phyloP scores from a whole-genome alignment of 495 filamentous ascomycete genomes.

The Aspergillus homomorphus region DNA sequence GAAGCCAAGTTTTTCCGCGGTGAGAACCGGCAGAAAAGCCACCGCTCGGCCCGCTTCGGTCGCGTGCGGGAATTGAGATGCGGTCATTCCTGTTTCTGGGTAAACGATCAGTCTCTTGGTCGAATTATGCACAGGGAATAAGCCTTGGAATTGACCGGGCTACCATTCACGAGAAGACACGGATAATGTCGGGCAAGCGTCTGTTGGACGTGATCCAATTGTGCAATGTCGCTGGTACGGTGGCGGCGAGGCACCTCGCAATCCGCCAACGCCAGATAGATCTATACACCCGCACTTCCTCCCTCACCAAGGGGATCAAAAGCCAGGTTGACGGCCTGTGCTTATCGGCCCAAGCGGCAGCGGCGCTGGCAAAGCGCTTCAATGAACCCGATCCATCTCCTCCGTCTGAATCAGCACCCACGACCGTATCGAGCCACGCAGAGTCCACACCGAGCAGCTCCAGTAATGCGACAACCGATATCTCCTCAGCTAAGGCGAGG shows the following conservation, averaged over 20 bases:
- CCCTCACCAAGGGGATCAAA: conserved; percentile 64
- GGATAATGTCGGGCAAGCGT: conserved; percentile 63
- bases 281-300: conserved; percentile 72
- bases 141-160: conserved; percentile 17
- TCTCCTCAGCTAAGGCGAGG: conserved; percentile 38
- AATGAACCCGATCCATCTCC: conserved; percentile 40
- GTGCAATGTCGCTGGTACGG: conserved; percentile 68
- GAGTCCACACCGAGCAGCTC: conserved; percentile 9
- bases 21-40: conserved; percentile 12
- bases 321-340: conserved; percentile 61
- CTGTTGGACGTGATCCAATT: conserved; percentile 78
- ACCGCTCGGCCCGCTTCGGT: too few relatives aligned
- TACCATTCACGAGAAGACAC: background rate
- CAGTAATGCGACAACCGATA: background rate
- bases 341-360: conserved; percentile 61
- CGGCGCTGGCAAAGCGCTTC: conserved; percentile 54
- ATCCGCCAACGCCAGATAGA: conserved; percentile 76
- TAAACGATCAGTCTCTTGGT: conserved; percentile 3
- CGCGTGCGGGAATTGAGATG: background rate
- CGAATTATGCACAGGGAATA: conserved; percentile 24
- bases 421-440: conserved; percentile 1
- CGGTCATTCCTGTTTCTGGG: background rate
- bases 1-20: conserved; percentile 5
- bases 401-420: conserved; percentile 11
- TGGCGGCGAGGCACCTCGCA: conserved; percentile 76